phyloP scores from a whole-genome alignment of 768 basidiomycete genomes.

The Tylopilus intermedius region DNA sequence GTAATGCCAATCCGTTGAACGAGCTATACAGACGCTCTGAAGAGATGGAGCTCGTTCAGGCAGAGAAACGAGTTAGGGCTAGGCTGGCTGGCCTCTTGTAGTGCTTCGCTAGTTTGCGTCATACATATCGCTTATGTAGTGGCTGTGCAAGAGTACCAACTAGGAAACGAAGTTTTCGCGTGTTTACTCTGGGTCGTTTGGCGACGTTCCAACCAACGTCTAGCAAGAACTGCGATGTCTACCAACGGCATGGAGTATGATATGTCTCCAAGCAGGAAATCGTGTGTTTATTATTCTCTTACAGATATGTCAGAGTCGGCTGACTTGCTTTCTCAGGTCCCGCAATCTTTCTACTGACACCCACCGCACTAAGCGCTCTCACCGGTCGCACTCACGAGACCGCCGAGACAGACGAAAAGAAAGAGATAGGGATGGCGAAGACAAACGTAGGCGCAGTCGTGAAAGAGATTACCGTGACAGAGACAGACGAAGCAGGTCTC shows the following conservation, averaged over 20 bases:
- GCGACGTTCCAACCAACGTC: slow-evolving; percentile 10
- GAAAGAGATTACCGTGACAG: slow-evolving; percentile 48
- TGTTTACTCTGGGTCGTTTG: slow-evolving; percentile 25
- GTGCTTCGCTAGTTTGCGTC: no score
- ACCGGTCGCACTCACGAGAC: slow-evolving; percentile 67
- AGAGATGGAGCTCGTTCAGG: slow-evolving; percentile 50
- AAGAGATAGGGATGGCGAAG: slow-evolving; percentile 52
- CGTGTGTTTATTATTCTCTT: slow-evolving; percentile 40
- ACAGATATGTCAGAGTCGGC: background rate
- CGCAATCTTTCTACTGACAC: slow-evolving; percentile 77
- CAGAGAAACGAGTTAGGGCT: slow-evolving; percentile 54
- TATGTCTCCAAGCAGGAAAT: slow-evolving; percentile 53
- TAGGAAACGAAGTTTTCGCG: slow-evolving; percentile 32
- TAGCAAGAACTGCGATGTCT: slow-evolving; percentile 33
- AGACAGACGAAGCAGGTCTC: slow-evolving; percentile 44
- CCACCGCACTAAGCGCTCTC: slow-evolving; percentile 64
- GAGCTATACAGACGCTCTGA: slow-evolving; percentile 47
- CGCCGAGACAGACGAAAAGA: slow-evolving; percentile 41
- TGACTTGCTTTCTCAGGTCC: slow-evolving; percentile 38
- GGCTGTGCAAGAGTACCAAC: slow-evolving; percentile 20
- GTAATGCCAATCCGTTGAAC: slow-evolving; percentile 50
- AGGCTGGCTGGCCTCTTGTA: slow-evolving; percentile 37
- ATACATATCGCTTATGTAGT: slow-evolving; percentile 12
- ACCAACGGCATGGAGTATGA: slow-evolving; percentile 61
- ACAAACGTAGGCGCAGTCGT: slow-evolving; percentile 58